Conservation (phyloP, 1,284 basidiomycete species). For the Rhizoctonia solani region DNA sequence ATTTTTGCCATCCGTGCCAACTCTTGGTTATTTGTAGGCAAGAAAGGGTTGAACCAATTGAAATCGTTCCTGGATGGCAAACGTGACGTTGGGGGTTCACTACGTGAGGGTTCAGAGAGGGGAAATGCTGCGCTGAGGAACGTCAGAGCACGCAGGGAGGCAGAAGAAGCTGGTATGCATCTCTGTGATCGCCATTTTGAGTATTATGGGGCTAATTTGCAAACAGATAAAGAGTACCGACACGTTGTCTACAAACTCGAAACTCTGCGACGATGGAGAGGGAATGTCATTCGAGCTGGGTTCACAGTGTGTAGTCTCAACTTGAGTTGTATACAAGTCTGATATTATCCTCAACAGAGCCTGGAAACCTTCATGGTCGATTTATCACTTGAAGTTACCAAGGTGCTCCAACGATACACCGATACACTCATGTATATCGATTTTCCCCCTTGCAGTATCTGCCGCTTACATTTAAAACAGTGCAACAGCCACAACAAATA, state of each 20-base stretch:
- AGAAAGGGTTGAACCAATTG: conserved; percentile 74
- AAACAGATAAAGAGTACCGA: conserved; percentile 86
- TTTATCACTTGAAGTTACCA: conserved; percentile 66
- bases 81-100: conserved; percentile 58
- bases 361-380: conserved; percentile 80
- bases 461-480: conserved; percentile 46
- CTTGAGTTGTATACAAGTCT: conserved; percentile 17
- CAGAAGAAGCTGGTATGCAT: conserved; percentile 81
- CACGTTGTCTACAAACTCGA: conserved; percentile 92
- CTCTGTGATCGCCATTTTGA: no score
- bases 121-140: conserved; percentile 68
- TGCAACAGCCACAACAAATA: conserved; percentile 69
- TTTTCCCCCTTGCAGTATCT: background rate
- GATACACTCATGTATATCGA: conserved; percentile 70
- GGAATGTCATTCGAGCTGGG: conserved; percentile 82
- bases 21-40: conserved; percentile 72
- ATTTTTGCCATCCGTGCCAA: conserved; percentile 67
- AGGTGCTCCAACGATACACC: conserved; percentile 68
- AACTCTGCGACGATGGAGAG: conserved; percentile 80
- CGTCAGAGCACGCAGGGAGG: conserved; percentile 84
- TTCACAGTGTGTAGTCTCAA: conserved; percentile 57
- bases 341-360: conserved; percentile 55
- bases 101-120: conserved; percentile 52
- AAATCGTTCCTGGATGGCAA: conserved; percentile 70
- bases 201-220: no score